Evolutionary conservation across 2,329 filamentous ascomycete species (phyloP).

Genomic region (Fusarium dimerum): DNA sequence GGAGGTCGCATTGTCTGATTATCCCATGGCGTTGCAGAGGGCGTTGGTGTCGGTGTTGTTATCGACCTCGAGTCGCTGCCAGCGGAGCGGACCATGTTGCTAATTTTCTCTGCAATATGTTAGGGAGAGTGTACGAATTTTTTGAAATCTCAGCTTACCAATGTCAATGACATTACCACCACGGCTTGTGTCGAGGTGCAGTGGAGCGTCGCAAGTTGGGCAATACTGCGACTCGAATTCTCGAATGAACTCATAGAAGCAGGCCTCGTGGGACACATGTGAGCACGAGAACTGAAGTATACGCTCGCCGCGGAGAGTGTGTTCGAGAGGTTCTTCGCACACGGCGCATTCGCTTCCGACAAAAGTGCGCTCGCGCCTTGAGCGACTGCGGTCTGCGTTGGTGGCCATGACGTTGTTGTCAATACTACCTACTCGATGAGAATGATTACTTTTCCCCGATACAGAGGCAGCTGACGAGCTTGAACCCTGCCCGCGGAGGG

Average conservation of each 20-base stretch:
- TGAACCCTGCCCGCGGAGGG: constrained; percentile 32
- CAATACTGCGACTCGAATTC: constrained; percentile 94
- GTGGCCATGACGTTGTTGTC: constrained; percentile 47
- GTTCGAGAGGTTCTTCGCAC: constrained; percentile 94
- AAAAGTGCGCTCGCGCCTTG: constrained; percentile 88
- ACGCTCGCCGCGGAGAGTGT: constrained; percentile 89
- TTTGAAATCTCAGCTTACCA: constrained; percentile 52
- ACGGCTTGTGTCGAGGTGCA: constrained; percentile 89
- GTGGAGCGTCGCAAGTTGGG: constrained; percentile 86
- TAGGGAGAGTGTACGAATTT: constrained; percentile 26
- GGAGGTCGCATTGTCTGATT: constrained; percentile 56
- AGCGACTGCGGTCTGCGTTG: constrained; percentile 70
- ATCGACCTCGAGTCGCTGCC: constrained; percentile 60
- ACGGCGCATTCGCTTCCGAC: constrained; percentile 93
- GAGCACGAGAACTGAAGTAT: constrained; percentile 94
- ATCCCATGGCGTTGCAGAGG: constrained; percentile 69
- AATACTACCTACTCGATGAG: constrained; percentile 39
- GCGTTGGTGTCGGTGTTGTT: constrained; percentile 48
- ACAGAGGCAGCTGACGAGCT: constrained; percentile 36
- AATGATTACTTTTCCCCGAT: constrained; percentile 34
- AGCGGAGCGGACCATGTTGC: constrained; percentile 84
- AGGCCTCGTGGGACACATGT: constrained; percentile 97
- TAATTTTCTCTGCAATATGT: constrained; percentile 76
- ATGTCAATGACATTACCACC: constrained; percentile 92
- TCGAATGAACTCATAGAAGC: constrained; percentile 97